Base-by-base conservation (phyloP, 2,329 filamentous ascomycete genomes). In the Colletotrichum limetticola region DNA sequence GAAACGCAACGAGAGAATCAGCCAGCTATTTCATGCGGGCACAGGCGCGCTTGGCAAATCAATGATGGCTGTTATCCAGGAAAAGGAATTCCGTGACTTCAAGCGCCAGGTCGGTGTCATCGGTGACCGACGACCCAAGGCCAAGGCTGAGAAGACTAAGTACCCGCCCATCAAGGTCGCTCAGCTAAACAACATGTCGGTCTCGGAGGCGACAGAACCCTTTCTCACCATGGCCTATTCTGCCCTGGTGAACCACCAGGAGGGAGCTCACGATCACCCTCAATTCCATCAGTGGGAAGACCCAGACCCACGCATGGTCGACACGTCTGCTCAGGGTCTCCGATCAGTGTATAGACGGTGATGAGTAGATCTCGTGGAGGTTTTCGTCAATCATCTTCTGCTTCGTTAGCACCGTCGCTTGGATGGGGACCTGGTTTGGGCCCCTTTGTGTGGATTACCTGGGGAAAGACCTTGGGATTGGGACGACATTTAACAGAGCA, bases 211-310 rank as follows among this genome's bases (percentile, higher is more conserved):
- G 65, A 80, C 82, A 12, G 77, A 79, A 14, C 84, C 85, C 2
- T 79, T 88, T 12, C 66, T 89, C 11, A 83, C 81, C 61, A 82
- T 87, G 82, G 78, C 80, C 3, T 82, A 84, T 69, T 80, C 78
- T 24, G 79, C 79, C 5, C 71, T 85, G 12, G n/a, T 73, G 26
- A 66, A 60, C 42, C 60, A 73, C 42, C 37, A 70, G 28, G 72
- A 74, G 42, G 70, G 35, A 64, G 66, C 59, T 12, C 55, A 56
- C 53, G 52, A 49, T 19, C 46, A 37, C 11, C 57, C 26, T 16
- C 30, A 19, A 11, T 73, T 65, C 30, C 24, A 61, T 28, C 64
- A 64, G 30, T 73, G 59, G 64, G 55, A 55, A 35, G 59, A 74
- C 28, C 70, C 65, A 22, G 66, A 52, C n/a, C 35, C 30, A 19